These are phyloP conservation scores for Talaromyces funiculosus DNA, from an alignment of 2,329 filamentous ascomycete genomes.

Conservation along the genomic window DNA sequence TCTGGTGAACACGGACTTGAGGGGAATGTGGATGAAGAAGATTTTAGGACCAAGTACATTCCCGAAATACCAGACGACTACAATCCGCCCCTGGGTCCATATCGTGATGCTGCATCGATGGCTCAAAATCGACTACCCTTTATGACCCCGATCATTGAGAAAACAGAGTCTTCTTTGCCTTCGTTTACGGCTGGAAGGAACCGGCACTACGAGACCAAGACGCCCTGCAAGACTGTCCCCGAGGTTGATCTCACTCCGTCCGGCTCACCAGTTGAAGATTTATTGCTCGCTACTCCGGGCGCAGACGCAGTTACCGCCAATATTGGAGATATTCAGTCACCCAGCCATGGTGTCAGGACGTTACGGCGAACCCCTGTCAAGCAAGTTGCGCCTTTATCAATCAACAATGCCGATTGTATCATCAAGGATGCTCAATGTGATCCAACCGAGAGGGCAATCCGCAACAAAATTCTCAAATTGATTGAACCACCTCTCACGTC, in stretches of 20 bases:
- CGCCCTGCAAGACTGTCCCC: conserved; percentile 58
- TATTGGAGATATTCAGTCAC: conserved; percentile 40
- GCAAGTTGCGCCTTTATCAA: conserved; percentile 17
- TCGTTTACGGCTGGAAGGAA: conserved; percentile 52
- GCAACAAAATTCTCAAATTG: conserved; percentile 67
- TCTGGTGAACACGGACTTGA: conserved; percentile 23
- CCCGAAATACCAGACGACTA: conserved; percentile 80
- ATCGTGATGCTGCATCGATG: conserved; percentile 70
- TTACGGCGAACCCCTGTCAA: conserved; percentile 22
- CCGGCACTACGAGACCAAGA: conserved; percentile 63
- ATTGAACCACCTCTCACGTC: conserved; percentile 66
- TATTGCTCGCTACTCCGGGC: conserved; percentile 65
- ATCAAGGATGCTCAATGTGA: conserved; percentile 83
- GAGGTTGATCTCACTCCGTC: conserved; percentile 22
- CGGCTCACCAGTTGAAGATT: conserved; percentile 37
- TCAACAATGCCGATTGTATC: conserved; percentile 52
- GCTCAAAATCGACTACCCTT: conserved; percentile 92
- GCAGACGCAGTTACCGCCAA: conserved; percentile 25
- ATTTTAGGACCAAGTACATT: conserved; percentile 40
- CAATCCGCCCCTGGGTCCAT: conserved; percentile 70
- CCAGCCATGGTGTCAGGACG: conserved; percentile 37
- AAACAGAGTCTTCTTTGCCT: conserved; percentile 79
- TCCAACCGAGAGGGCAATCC: conserved; percentile 72
- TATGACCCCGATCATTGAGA: conserved; percentile 97
- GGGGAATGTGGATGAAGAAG: conserved; percentile 38